phyloP scores from a whole-genome alignment of 768 basidiomycete genomes.

The Tylopilus balloui region DNA sequence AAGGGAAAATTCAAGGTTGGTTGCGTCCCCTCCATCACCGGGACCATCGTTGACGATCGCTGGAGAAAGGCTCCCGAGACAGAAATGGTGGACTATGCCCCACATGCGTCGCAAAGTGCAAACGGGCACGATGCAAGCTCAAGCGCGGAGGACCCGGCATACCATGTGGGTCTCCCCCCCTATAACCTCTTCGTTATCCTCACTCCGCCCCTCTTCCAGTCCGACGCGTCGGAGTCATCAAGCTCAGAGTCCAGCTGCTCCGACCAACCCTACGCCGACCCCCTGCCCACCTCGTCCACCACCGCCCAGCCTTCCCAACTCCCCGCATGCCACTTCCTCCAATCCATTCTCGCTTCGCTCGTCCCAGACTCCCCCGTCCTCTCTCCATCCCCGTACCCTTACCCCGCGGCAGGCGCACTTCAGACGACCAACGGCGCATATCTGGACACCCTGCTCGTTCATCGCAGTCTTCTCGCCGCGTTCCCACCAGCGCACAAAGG shows the following conservation, averaged over 20 bases:
- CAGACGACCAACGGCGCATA: constrained; percentile 69
- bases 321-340: constrained; percentile 61
- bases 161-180: constrained; percentile 33
- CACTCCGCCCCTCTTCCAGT: constrained; percentile 27
- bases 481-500: constrained; percentile 59
- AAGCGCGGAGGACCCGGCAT: constrained; percentile 43
- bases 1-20: constrained; percentile 33
- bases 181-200: neutral
- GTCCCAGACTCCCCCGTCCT: constrained; percentile 37
- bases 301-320: constrained; percentile 10
- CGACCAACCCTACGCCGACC: constrained; percentile 19
- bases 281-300: constrained; percentile 15
- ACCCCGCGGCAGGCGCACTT: constrained; percentile 29
- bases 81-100: constrained; percentile 20
- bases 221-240: constrained; percentile 44
- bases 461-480: constrained; percentile 63
- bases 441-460: constrained; percentile 72
- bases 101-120: constrained; percentile 29
- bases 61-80: constrained; percentile 34
- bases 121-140: constrained; percentile 39
- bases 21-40: neutral
- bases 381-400: constrained; percentile 31
- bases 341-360: constrained; percentile 54
- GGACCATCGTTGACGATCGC: constrained; percentile 16
- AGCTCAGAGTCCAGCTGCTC: constrained; percentile 40